These are phyloP conservation scores for Cucumis melo DNA, from an alignment of 306 rosid species.

Conservation along the genomic window DNA sequence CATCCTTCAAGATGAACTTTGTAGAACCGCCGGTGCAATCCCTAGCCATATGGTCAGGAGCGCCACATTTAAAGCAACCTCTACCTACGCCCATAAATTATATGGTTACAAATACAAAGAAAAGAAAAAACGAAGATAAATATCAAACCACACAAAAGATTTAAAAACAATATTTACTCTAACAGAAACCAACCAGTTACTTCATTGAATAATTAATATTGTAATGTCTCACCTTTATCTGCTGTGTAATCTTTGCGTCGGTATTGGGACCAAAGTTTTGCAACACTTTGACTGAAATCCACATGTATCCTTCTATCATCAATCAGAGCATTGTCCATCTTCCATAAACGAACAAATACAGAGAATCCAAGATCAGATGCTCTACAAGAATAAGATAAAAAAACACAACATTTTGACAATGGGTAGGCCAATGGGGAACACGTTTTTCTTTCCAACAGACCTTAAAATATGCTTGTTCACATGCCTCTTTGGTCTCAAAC, in stretches of 20 bases:
- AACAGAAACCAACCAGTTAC: not conserved
- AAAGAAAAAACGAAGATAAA: not conserved
- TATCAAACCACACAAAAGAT: not conserved
- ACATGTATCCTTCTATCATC: constrained; percentile 97
- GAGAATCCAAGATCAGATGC: not conserved
- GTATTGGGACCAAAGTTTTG: constrained; percentile 87
- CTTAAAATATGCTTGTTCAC: constrained; percentile 95
- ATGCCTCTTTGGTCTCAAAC: constrained; percentile 56
- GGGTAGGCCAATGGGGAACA: not conserved
- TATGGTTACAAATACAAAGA: not conserved
- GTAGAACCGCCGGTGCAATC: constrained; percentile 58
- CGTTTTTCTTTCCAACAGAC: constrained; percentile 23
- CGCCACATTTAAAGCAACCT: constrained; percentile 95
- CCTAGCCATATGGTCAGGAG: constrained; percentile 71
- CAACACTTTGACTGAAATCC: constrained; percentile 92
- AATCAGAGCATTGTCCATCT: constrained; percentile 98
- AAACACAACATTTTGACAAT: not conserved
- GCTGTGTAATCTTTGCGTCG: constrained; percentile 42
- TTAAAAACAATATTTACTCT: not conserved
- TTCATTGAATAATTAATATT: not conserved
- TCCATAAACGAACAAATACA: constrained; percentile 11
- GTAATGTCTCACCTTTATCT: constrained; percentile 40
- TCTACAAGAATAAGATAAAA: not conserved
- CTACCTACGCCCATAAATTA: constrained; percentile 27
- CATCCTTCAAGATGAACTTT: constrained; percentile 56